Base-by-base conservation (phyloP, 2,329 filamentous ascomycete genomes). In the Fusarium dlaminii region DNA sequence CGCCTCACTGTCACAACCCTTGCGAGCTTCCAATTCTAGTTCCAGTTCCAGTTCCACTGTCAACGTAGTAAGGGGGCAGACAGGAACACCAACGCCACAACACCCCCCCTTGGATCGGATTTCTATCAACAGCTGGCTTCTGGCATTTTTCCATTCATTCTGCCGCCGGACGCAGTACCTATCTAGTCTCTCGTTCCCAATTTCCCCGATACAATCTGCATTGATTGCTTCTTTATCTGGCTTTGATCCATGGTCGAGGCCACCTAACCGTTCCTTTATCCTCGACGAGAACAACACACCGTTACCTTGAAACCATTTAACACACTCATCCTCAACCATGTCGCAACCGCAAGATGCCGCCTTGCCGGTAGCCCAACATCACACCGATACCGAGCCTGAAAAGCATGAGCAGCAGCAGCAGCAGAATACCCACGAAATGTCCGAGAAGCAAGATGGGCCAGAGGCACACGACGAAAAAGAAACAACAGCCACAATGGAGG, bases 341-440 rank as follows among this genome's bases (percentile, higher is more conserved):
- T 79, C 81, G 72, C 81, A 82, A 74, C 76, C 74, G 61, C 79
- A 79, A 65, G 79, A 81, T 56, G 71, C 68, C 67, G 75, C 75
- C 61, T 79, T 78, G 48, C 71, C 75, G 59, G 74, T 74, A 66
- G 59, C 68, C 42, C 63, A 74, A 58, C 51, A 61, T 17, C 64
- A 68, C 46, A 37, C 54, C 51, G 57, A 70, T 30, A 42, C 32
- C n/a, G 63, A 70, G 15, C 51, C 63, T 29, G 57, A 73, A 48
- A 62, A 75, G 34, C 60, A 71, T 39, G 63, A 73, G 43, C 63
- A 30, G 43, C 43, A 45, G 37, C 43, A 30, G 51, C 34, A 54
- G 56, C 61, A 66, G 40, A 20, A 63, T 48, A 58, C 34, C 34
- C 29, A 55, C n/a, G 48, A 48, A 22, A 18, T 20, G 32, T 27